Evolutionary conservation across 2,329 filamentous ascomycete species (phyloP).

Genomic region (Aspergillus caelatus): DNA sequence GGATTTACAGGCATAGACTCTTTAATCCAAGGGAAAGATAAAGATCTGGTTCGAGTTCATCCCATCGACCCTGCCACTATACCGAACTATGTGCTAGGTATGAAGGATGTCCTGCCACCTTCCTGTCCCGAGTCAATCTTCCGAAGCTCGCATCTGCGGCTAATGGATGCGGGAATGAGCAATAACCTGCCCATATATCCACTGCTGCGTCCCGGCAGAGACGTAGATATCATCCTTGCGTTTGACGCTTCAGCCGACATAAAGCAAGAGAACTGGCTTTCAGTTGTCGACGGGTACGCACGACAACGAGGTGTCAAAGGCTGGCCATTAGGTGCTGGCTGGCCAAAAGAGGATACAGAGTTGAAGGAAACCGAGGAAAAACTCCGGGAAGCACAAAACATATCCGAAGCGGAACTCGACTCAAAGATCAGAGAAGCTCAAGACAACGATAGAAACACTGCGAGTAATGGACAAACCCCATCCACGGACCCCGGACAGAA

Average conservation of each 20-base stretch:
- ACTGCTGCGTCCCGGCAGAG: constrained; percentile 80
- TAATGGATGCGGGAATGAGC: constrained; percentile 98
- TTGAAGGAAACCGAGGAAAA: constrained; percentile 64
- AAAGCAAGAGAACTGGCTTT: constrained; percentile 91
- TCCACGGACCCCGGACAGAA: constrained; percentile 30
- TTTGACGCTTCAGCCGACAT: constrained; percentile 96
- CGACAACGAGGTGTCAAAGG: constrained; percentile 86
- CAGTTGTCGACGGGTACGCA: constrained; percentile 90
- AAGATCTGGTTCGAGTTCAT: constrained; percentile 87
- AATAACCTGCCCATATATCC: constrained; percentile 98
- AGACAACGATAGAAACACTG: constrained; percentile 38
- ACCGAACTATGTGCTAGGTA: constrained; percentile 84
- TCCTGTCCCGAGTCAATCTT: constrained; percentile 80
- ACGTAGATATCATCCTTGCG: constrained; percentile 86
- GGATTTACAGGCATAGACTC: constrained; percentile 79
- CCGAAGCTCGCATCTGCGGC: constrained; percentile 69
- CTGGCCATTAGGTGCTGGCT: constrained; percentile 93
- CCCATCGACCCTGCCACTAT: constrained; percentile 90
- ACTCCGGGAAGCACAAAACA: constrained; percentile 68
- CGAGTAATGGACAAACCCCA: constrained; percentile 26
- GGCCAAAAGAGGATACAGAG: constrained; percentile 69
- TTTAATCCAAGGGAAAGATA: constrained; percentile 78
- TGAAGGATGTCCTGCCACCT: constrained; percentile 73
- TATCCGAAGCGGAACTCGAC: constrained; percentile 62
- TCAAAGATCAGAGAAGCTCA: constrained; percentile 65